Conservation (phyloP, 164 flowering plant genomes). For the Sextonia rubra region DNA sequence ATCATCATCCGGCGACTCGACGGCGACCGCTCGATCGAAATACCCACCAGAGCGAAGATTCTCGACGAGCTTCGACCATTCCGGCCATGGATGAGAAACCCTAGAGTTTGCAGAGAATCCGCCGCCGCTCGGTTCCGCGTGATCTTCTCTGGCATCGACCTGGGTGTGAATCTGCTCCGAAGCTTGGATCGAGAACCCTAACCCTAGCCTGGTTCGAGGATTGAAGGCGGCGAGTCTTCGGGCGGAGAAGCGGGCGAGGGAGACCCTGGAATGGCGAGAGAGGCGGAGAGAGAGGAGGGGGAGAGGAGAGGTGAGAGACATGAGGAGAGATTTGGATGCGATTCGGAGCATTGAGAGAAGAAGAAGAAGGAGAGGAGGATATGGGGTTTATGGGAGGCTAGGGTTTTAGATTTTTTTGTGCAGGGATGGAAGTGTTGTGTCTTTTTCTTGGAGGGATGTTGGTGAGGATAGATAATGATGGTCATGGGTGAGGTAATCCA, state of each 20-base stretch:
- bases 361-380: neutral
- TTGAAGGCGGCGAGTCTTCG: neutral
- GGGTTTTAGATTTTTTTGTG: neutral
- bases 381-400: neutral
- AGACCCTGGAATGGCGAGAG: neutral
- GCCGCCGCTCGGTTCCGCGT: conserved; percentile 8
- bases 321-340: neutral
- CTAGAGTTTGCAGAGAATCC: conserved; percentile 7
- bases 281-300: neutral
- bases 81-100: conserved; percentile 45
- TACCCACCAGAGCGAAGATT: conserved; percentile 19
- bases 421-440: neutral
- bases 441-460: neutral
- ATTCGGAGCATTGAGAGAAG: neutral
- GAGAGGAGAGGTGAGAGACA: neutral
- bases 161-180: conserved; percentile 27
- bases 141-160: conserved; percentile 16
- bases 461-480: neutral
- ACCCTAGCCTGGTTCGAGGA: conserved; percentile 8
- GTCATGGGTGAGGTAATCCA: too few species aligned
- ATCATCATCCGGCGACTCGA: neutral
- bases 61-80: conserved; percentile 44
- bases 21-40: conserved; percentile 14
- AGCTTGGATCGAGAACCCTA: conserved; percentile 10
- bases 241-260: neutral